Conservation (phyloP, 2,329 filamentous ascomycete species). For the Pleomassaria siparia region DNA sequence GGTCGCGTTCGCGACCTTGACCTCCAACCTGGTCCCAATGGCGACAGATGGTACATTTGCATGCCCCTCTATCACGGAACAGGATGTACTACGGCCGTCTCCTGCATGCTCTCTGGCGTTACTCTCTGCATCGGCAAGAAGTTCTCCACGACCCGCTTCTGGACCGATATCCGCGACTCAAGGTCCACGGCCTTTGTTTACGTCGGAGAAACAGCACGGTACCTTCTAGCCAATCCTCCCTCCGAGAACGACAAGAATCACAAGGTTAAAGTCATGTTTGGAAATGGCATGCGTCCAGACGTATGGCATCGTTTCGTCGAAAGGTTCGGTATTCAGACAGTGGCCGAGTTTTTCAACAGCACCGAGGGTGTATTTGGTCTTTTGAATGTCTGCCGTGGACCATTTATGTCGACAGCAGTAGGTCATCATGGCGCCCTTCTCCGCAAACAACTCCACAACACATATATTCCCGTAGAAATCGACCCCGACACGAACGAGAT, state of each 20-base stretch:
- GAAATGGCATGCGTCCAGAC: conserved; percentile 69
- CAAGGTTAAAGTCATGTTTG: conserved; percentile 61
- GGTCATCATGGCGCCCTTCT: conserved; percentile 70
- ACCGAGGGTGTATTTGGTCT: conserved; percentile 70
- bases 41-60: conserved; percentile 71
- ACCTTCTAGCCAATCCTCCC: conserved; percentile 68
- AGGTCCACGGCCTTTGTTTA: conserved; percentile 72
- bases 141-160: conserved; percentile 72
- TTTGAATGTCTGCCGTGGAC: conserved; percentile 60
- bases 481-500: conserved; percentile 70
- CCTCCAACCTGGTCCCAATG: conserved; percentile 42
- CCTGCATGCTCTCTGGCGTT: conserved; percentile 56
- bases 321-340: conserved; percentile 62
- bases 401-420: conserved; percentile 64
- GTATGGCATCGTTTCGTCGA: conserved; percentile 67
- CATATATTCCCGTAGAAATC: conserved; percentile 66
- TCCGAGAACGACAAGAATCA: conserved; percentile 63
- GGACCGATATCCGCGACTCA: conserved; percentile 69
- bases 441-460: conserved; percentile 55
- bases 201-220: conserved; percentile 75
- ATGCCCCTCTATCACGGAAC: conserved; percentile 81
- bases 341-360: conserved; percentile 77
- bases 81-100: conserved; percentile 61
- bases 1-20: conserved; percentile 40
- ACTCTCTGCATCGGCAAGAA: conserved; percentile 65